Conservation (phyloP, 257 asterid genomes). For the Solanum bulbocastanum region DNA sequence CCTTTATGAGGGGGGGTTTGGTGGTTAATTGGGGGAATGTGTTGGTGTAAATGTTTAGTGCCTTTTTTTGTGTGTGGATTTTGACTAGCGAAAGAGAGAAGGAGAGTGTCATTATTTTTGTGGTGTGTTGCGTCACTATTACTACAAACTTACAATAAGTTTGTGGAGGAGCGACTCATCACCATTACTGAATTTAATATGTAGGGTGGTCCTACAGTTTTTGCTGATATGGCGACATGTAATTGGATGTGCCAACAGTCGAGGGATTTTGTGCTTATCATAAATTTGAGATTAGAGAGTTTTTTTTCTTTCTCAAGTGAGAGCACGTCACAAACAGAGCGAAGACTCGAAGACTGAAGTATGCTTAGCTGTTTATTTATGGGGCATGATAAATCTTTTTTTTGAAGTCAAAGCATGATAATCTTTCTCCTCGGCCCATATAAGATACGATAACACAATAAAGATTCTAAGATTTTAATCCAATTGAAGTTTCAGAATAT, state of each 20-base stretch:
- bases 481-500: neutral
- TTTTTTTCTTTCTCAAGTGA: neutral
- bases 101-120: neutral
- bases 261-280: neutral
- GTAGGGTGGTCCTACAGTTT: constrained; percentile 6
- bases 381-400: neutral
- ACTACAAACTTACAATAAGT: neutral
- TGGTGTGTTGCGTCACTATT: neutral
- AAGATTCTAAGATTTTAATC: neutral
- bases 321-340: neutral
- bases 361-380: neutral
- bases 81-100: constrained; percentile 16
- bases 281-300: neutral
- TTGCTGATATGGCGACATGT: neutral
- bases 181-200: constrained; percentile 36
- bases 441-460: neutral
- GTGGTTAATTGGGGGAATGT: neutral
- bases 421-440: neutral
- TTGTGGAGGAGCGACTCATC: constrained; percentile 27
- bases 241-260: neutral
- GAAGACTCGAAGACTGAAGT: neutral
- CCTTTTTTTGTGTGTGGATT: neutral
- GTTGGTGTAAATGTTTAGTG: neutral
- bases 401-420: neutral
- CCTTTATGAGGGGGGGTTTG: neutral